phyloP scores from a whole-genome alignment of 345 rosid species.

The Salix udensis region DNA sequence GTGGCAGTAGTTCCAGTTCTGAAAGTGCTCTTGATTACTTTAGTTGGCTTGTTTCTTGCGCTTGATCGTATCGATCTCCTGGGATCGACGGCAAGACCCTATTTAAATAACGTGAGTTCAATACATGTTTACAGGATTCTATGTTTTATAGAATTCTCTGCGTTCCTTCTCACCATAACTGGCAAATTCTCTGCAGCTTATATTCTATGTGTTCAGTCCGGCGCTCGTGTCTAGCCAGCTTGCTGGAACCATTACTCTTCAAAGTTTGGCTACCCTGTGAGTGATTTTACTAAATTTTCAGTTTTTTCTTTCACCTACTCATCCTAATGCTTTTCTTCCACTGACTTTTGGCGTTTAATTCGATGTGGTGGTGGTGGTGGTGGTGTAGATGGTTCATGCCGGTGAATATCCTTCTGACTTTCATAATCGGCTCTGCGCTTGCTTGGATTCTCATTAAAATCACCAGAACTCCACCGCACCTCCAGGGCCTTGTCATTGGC shows the following conservation, averaged over 20 bases:
- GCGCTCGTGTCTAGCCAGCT: slow-evolving; percentile 38
- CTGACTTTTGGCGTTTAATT: too few species aligned
- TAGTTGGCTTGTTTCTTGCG: background rate
- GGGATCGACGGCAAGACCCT: background rate
- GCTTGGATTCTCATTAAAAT: slow-evolving; percentile 41
- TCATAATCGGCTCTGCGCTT: slow-evolving; percentile 32
- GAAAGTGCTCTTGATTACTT: background rate
- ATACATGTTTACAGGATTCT: background rate
- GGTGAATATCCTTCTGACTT: slow-evolving; percentile 33
- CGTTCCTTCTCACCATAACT: background rate
- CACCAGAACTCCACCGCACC: slow-evolving; percentile 34
- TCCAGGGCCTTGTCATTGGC: slow-evolving; percentile 45
- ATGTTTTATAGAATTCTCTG: background rate
- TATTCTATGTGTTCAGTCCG: background rate
- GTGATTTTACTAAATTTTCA: slow-evolving; percentile 39
- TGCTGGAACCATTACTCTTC: background rate
- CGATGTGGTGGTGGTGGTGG: too few species aligned
- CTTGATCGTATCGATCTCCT: background rate
- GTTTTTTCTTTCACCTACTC: too few species aligned
- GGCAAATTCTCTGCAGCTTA: background rate
- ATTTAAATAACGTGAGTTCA: background rate
- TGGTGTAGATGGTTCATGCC: slow-evolving; percentile 56
- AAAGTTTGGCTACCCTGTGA: background rate
- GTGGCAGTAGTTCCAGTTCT: background rate
- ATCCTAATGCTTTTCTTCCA: too few species aligned